Base-by-base conservation (phyloP, 345 rosid genomes). In the Adansonia digitata region DNA sequence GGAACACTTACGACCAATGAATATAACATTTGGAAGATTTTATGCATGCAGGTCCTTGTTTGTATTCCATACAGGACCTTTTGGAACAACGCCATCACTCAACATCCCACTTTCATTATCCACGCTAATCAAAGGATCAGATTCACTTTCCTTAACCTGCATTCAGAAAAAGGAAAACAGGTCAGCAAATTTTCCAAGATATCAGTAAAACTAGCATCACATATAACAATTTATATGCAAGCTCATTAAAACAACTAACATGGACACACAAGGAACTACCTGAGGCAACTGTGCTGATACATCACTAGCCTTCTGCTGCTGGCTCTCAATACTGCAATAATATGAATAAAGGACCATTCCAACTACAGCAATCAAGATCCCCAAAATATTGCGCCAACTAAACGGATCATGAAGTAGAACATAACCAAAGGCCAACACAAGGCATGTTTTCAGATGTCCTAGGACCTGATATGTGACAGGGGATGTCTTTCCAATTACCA, bases 381-480 rank as follows among this genome's bases (percentile, higher is more conserved):
- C 99, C 45, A 95, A 81, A 79, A 95, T 89, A 82, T 95, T 95
- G 72, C 94, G 91, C 99, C 99, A 93, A 83, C 91, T 89, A 72
- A 95, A 95, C 42, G 99, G 98, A 76, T 95, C 98, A 24, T 65
- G 89, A 68, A 95, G 90, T 69, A 95, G 87, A 75, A 93, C 91
- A 61, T 95, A 95, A 51, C 99, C 99, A 68, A 95, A 95, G 42
- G 97, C 97, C 90, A 95, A 87, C 74, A 95, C 98, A 55, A 95
- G 84, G 84, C 99, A 95, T 69, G 99, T 95, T 85, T 95, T 95
- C 49, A 95, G 84, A 86, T 95, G 99, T 56, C 99, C 99, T n/a
- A 95, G 88, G 68, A 95, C 99, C 82, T 95, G 99, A 84, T 95
- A 95, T 39, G 99, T 93, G 75, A 95, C 98, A 2, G 99, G 99